Base-by-base conservation (phyloP, 2,329 filamentous ascomycete genomes). In the Cercospora citrullina region DNA sequence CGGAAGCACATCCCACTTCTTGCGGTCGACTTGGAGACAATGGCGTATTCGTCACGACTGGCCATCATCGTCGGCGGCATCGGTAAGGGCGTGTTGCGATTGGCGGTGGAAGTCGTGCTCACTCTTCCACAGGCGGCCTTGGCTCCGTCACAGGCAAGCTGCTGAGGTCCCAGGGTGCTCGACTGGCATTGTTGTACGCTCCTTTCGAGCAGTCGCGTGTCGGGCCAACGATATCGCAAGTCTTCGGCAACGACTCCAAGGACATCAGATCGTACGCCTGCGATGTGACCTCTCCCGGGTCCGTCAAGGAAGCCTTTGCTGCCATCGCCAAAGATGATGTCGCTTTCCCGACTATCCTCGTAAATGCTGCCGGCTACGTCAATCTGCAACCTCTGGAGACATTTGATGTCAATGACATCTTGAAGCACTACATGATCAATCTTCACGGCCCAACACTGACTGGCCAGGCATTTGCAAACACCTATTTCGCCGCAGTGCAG, bases 121-220 rank as follows among this genome's bases (percentile, higher is more conserved):
- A 33, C 14, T n/a, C 63, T 55, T 48, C 26, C 48, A 33, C 51
- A 80, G 77, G 78, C 45, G 82, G 82, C 4, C 77, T 84, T 2
- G 82, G 82, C 7, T 80, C 80, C 14, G 78, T 78, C 39, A 82
- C 81, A 3, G 83, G 80, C 53, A 74, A 78, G 61, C 77, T 80
- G 16, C 75, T 84, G 1, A 76, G 77, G 26, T 74, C 79, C 3
- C 77, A 81, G 68, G 82, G 82, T 5, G 80, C 81, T 5, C 78
- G 75, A 12, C 72, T 84, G 3, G 83, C 81, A 7, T 79, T 84
- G 14, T 74, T 84, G 0, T 84, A 84, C 62, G 82, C 82, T 0
- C 82, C 82, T 1, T 84, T 83, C 68, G 82, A 84, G 71, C 77
- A 79, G 1, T 64, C 74, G 33, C 76, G 77, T 8, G 78, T 79